These are phyloP conservation scores for Peziza echinospora DNA, from an alignment of 495 filamentous ascomycete genomes.

Conservation along the genomic window DNA sequence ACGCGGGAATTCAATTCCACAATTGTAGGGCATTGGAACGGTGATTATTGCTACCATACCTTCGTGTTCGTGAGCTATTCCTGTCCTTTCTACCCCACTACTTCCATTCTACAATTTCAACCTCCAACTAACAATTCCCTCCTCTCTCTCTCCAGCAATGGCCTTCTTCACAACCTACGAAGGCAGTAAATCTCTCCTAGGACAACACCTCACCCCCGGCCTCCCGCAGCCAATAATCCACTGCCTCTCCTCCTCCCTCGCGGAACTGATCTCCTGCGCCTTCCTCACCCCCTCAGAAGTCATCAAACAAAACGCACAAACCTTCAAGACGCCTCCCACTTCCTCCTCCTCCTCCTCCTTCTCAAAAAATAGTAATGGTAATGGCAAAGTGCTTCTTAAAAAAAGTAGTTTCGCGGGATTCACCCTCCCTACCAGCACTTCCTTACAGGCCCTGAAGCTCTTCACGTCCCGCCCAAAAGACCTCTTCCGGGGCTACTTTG, in stretches of 20 bases:
- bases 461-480: constrained; percentile 16
- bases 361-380: no score
- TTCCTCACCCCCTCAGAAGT: constrained; percentile 81
- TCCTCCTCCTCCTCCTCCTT: constrained; percentile 9
- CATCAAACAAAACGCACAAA: constrained; percentile 83
- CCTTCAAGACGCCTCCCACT: constrained; percentile 16
- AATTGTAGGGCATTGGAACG: constrained; percentile 66
- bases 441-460: constrained; percentile 24
- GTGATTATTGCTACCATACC: constrained; percentile 75
- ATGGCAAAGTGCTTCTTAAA: no score
- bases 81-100: not conserved
- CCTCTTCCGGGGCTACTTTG: constrained; percentile 60
- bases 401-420: not conserved
- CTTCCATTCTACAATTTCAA: not conserved
- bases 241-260: constrained; percentile 45
- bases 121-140: not conserved
- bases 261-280: constrained; percentile 60
- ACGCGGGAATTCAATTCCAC: no score
- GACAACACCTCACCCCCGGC: constrained; percentile 17
- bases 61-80: constrained; percentile 33
- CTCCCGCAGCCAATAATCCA: constrained; percentile 46
- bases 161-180: constrained; percentile 87
- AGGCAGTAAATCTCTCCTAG: constrained; percentile 36
- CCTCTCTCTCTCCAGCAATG: constrained; percentile 33
- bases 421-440: constrained; percentile 19